Evolutionary conservation across 2,329 filamentous ascomycete species (phyloP).

Genomic region (Grosmannia serpens): DNA sequence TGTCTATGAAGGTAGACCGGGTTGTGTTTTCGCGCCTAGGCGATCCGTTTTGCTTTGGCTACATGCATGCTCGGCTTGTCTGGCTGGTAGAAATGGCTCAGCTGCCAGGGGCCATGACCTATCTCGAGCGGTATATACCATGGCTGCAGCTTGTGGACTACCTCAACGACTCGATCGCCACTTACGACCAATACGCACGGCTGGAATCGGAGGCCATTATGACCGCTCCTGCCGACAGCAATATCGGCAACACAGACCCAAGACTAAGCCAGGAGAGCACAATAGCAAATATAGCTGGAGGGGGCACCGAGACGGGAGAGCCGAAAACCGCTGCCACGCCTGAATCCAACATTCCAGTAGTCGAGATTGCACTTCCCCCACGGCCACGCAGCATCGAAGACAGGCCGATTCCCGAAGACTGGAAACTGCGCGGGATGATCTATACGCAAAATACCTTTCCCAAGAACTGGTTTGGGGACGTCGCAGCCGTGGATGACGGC

Average conservation of each 20-base stretch:
- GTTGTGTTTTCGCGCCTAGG: conserved; percentile 39
- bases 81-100: conserved; percentile 40
- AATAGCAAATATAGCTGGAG: no score
- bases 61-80: conserved; percentile 49
- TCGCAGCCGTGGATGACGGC: conserved; percentile 47
- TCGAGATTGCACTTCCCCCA: neutral
- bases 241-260: no score
- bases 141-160: conserved; percentile 26
- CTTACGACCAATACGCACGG: conserved; percentile 17
- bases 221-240: neutral
- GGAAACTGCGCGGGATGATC: conserved; percentile 49
- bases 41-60: conserved; percentile 49
- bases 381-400: conserved; percentile 21
- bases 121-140: conserved; percentile 28
- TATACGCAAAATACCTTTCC: conserved; percentile 51
- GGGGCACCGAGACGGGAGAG: neutral
- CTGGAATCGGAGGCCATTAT: conserved; percentile 21
- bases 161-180: conserved; percentile 24
- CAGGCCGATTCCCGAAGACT: conserved; percentile 58
- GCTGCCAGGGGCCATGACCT: conserved; percentile 28
- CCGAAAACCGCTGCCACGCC: no score
- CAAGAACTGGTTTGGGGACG: conserved; percentile 39
- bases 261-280: no score
- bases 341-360: no score
- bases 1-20: conserved; percentile 32